Evolutionary conservation across 2,329 filamentous ascomycete genomes (phyloP).

Genomic region (Chrysoporthe puriensis): DNA sequence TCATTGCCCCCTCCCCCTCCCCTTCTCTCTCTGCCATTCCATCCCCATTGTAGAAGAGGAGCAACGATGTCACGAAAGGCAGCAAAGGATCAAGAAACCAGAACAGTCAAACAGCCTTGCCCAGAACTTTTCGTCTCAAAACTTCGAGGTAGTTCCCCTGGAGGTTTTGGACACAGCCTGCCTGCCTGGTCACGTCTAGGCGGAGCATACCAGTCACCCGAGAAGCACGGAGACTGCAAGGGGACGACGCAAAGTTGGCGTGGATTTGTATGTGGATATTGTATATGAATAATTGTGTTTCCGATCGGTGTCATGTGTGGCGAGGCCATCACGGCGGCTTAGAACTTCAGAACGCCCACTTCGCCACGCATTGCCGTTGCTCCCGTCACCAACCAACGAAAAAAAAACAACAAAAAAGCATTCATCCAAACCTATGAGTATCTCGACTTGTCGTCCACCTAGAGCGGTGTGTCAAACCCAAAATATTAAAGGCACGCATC

Average conservation of each 20-base stretch:
- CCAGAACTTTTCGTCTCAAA: too few relatives aligned
- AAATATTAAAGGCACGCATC: slow-evolving; percentile 1
- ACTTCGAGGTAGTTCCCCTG: too few relatives aligned
- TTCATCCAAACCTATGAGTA: slow-evolving; percentile 16
- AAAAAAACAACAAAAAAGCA: background rate
- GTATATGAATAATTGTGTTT: slow-evolving; percentile 6
- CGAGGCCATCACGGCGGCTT: background rate
- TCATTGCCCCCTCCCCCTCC: too few relatives aligned
- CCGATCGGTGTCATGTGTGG: slow-evolving; percentile 5
- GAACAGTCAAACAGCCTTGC: too few relatives aligned
- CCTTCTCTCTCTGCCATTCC: too few relatives aligned
- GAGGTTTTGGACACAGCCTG: too few relatives aligned
- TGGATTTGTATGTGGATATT: slow-evolving; percentile 2
- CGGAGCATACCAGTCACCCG: background rate
- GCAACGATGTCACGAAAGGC: too few relatives aligned
- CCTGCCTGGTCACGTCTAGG: background rate
- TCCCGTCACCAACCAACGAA: too few relatives aligned
- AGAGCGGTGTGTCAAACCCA: slow-evolving; percentile 1
- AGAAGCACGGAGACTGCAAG: background rate
- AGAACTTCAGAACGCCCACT: slow-evolving; percentile 17
- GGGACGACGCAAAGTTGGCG: too few relatives aligned
- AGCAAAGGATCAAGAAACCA: too few relatives aligned
- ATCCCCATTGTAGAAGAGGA: too few relatives aligned
- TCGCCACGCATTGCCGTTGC: slow-evolving; percentile 20
- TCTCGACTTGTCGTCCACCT: background rate